These are phyloP conservation scores for Mortierella sp. DNA, from an alignment of 371 early-diverging fungal species.

Conservation along the genomic window DNA sequence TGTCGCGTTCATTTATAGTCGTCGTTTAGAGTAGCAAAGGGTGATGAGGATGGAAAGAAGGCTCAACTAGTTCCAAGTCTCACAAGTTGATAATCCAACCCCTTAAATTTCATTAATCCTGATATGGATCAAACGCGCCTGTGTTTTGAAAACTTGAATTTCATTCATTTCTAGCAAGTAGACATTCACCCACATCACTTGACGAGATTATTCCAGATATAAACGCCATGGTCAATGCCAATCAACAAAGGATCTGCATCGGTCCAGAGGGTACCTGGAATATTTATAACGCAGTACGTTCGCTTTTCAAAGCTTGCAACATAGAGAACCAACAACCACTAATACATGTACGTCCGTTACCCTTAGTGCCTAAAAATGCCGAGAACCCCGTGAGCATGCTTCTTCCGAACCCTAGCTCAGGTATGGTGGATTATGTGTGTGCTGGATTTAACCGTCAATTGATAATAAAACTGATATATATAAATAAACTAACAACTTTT, in stretches of 20 bases:
- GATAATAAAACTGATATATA: background rate
- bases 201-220: background rate
- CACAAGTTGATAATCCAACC: background rate
- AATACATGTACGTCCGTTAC: background rate
- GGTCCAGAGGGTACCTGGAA: slow-evolving; percentile 35
- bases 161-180: background rate
- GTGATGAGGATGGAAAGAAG: background rate
- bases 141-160: background rate
- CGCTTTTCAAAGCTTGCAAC: too few relatives aligned
- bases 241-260: slow-evolving; percentile 52
- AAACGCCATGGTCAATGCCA: slow-evolving; percentile 20
- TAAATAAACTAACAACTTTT: background rate
- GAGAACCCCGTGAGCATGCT: slow-evolving; percentile 36
- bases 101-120: slow-evolving; percentile 3
- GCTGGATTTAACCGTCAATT: background rate
- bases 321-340: background rate
- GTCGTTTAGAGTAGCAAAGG: background rate
- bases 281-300: background rate
- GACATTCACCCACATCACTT: slow-evolving; percentile 2
- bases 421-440: slow-evolving; percentile 1
- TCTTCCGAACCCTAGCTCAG: slow-evolving; percentile 49
- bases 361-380: slow-evolving; percentile 8
- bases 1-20: slow-evolving; percentile 31
- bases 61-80: too few relatives aligned
- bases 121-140: background rate